Percentiles rank a stretch among this genome's conserved stretches.
Conservation (phyloP, 192 early-diverging fungal species). For the Coemansia sp. region DNA sequence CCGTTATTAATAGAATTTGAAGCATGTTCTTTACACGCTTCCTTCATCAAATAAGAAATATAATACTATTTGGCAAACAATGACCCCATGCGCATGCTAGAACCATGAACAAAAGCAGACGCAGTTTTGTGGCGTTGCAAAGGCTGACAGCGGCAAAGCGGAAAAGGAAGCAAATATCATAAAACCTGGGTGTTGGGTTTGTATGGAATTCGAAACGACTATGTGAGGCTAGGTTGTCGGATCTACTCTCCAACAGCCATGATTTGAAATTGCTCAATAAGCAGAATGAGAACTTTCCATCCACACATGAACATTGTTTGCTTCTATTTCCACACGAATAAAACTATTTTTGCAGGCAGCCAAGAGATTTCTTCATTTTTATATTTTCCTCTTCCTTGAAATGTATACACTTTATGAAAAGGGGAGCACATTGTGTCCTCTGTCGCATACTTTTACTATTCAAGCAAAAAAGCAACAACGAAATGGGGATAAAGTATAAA, state of each 20-base stretch:
- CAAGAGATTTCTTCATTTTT: no score
- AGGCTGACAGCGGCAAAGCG: background rate
- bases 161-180: constrained; percentile 5
- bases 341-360: no score
- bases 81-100: background rate
- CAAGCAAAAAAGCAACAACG: background rate
- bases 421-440: background rate
- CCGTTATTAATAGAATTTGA: no score
- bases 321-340: no score
- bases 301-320: background rate
- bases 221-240: background rate
- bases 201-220: background rate
- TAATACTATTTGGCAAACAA: background rate
- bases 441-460: background rate
- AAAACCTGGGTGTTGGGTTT: background rate
- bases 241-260: background rate
- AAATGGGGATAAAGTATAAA: background rate
- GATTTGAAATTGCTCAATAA: background rate
- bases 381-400: background rate
- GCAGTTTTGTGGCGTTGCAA: constrained; percentile 6
- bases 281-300: background rate
- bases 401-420: background rate
- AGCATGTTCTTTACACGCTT: no score
- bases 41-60: no score
- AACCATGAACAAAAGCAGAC: background rate